These are phyloP conservation scores for Fusarium nematophilum DNA, from an alignment of 2,329 filamentous ascomycete species.

Conservation along the genomic window DNA sequence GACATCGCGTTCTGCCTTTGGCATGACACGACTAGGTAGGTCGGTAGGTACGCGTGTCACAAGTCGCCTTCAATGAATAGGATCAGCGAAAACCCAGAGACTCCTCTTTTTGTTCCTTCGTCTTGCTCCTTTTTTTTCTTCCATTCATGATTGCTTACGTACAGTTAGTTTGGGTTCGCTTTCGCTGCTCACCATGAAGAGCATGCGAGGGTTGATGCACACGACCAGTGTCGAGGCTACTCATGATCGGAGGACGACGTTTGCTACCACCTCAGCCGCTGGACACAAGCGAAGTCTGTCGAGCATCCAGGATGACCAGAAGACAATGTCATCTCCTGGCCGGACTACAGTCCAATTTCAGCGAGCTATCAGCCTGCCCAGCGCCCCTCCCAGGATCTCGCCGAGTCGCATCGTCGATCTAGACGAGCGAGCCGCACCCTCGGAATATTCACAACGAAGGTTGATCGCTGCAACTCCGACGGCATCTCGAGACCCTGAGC, in stretches of 20 bases:
- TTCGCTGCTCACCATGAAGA: slow-evolving; percentile 48
- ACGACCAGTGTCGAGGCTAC: slow-evolving; percentile 64
- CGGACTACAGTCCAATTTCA: slow-evolving; percentile 46
- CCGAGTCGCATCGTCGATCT: slow-evolving; percentile 61
- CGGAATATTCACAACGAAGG: slow-evolving; percentile 69
- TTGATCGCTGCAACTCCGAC: slow-evolving; percentile 65
- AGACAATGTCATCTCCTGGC: slow-evolving; percentile 1
- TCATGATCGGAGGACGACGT: slow-evolving; percentile 51
- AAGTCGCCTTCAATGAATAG: not conserved
- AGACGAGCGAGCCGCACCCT: slow-evolving; percentile 43
- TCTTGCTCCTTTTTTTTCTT: not conserved
- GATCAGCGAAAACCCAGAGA: not conserved
- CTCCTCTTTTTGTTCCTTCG: not conserved
- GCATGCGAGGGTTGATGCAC: slow-evolving; percentile 57
- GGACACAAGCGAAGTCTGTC: slow-evolving; percentile 61
- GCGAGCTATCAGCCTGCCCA: slow-evolving; percentile 48
- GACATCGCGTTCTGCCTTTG: slow-evolving; percentile 37
- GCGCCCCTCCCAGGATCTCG: slow-evolving; percentile 44
- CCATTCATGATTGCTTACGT: slow-evolving; percentile 1
- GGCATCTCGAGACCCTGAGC: slow-evolving; percentile 61
- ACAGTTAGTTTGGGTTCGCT: not conserved
- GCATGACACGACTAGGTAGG: slow-evolving; percentile 23
- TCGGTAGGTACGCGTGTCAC: slow-evolving; percentile 26
- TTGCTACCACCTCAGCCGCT: slow-evolving; percentile 54
- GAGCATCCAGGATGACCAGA: slow-evolving; percentile 28